These are phyloP conservation scores for Ascochyta clinopodiicola DNA, from an alignment of 2,329 filamentous ascomycete genomes.

Conservation along the genomic window DNA sequence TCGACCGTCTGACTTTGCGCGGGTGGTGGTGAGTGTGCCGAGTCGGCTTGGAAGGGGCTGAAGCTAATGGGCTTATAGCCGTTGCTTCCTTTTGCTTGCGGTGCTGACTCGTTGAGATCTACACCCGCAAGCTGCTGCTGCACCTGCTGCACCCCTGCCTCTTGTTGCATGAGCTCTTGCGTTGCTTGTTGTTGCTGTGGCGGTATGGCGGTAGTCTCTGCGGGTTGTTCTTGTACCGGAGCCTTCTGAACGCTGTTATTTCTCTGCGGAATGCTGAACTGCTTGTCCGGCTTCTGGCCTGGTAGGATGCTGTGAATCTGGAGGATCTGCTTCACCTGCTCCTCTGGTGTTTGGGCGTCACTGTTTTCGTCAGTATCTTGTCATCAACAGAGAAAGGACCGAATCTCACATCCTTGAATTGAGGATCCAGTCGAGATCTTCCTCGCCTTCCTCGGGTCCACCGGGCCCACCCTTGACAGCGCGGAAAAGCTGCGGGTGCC, in stretches of 20 bases:
- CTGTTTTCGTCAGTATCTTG: constrained; percentile 14
- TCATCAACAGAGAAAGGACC: background rate
- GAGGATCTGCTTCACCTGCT: constrained; percentile 82
- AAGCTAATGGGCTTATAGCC: constrained; percentile 7
- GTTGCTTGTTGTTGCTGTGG: constrained; percentile 3
- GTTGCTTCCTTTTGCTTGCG: constrained; percentile 8
- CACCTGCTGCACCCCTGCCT: constrained; percentile 13
- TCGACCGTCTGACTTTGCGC: constrained; percentile 12
- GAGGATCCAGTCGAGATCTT: constrained; percentile 94
- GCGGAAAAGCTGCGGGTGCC: constrained; percentile 87
- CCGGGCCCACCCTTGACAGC: constrained; percentile 73
- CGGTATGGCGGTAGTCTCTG: constrained; percentile 1
- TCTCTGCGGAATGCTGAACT: constrained; percentile 64
- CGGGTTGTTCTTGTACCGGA: constrained; percentile 8
- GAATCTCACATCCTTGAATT: constrained; percentile 77
- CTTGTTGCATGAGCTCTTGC: constrained; percentile 10
- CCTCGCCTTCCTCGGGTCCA: constrained; percentile 78
- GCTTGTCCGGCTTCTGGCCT: constrained; percentile 68
- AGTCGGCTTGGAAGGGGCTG: constrained; percentile 8
- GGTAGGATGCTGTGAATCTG: constrained; percentile 83
- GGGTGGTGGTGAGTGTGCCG: constrained; percentile 5
- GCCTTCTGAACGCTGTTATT: constrained; percentile 31
- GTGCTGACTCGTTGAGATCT: constrained; percentile 16
- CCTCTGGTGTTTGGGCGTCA: constrained; percentile 69
- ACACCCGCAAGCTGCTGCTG: constrained; percentile 17